A percentile compares a stretch with the other conserved stretches of the same genome.
Evolutionary conservation across 352 stramenopile genomes (phyloP).

Genomic region (Phytophthora fragariae): DNA sequence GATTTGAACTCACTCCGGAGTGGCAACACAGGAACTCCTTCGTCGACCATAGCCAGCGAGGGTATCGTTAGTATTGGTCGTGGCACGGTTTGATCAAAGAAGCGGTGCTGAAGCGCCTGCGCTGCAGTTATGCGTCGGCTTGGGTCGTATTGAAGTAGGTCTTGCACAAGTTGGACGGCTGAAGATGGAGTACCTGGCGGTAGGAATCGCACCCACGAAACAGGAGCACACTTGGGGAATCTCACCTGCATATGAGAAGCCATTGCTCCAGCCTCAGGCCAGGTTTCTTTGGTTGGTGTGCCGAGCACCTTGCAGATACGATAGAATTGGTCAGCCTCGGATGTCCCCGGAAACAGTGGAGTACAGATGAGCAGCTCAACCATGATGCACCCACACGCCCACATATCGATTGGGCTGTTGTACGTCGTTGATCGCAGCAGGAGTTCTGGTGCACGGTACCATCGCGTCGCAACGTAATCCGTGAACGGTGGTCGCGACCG

Average conservation of each 20-base stretch:
- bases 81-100: constrained; percentile 81
- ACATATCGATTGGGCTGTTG: constrained; percentile 86
- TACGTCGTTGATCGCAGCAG: constrained; percentile 72
- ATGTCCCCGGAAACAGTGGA: constrained; percentile 85
- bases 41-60: constrained; percentile 20
- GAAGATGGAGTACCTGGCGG: constrained; percentile 71
- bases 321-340: constrained; percentile 96
- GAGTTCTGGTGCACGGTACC: constrained; percentile 83
- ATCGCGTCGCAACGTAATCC: constrained; percentile 81
- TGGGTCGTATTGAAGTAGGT: constrained; percentile 94
- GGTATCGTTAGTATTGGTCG: constrained; percentile 47
- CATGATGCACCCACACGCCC: constrained; percentile 85
- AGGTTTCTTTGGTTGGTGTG: constrained; percentile 88
- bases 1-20: constrained; percentile 28
- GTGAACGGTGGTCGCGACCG: constrained; percentile 73
- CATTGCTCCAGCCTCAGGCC: constrained; percentile 91
- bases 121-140: constrained; percentile 85
- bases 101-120: constrained; percentile 95
- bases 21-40: constrained; percentile 29
- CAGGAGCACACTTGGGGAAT: constrained; percentile 89
- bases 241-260: constrained; percentile 92
- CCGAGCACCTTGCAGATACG: constrained; percentile 95
- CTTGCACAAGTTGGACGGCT: constrained; percentile 85
- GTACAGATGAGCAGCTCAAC: constrained; percentile 79
- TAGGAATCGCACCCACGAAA: constrained; percentile 74